Base-by-base conservation (phyloP, 164 flowering plant genomes). In the Sedum album region DNA sequence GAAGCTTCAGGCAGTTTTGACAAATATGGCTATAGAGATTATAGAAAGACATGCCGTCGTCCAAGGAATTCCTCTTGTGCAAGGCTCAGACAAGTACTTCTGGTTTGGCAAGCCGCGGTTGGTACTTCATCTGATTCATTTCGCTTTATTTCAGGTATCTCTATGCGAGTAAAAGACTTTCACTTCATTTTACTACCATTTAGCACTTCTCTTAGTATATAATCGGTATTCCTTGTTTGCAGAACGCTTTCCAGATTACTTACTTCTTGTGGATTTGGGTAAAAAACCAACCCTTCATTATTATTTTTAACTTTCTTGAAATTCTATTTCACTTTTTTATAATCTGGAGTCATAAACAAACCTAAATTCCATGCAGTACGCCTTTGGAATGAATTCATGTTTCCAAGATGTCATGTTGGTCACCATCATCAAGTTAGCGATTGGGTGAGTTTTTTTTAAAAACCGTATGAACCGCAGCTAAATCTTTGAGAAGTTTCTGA, bases 221-320 rank as follows among this genome's bases (percentile, higher is more conserved):
- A 38, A 62, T 9, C 11, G 26, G 21, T 31, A 38, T 20, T 76
- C 74, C 17, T 66, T 21, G n/a, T n/a, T 18, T 81, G 73, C 98
- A 95, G 99, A 95, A 95, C 67, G 96, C 99, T 9, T 92, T 95
- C 71, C 91, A 92, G 78, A 83, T 92, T 42, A 92, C 93, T 44
- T 85, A 89, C 74, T 90, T 92, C 86, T 70, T 92, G 11, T 95
- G 97, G 97, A 95, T 90, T 72, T 85, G 90, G 97, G 99, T 95
- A 87, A 81, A 5, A 30, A 69, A 33, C n/a, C 31, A 15, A 71
- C 65, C 38, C 36, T 7, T 17, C 21, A 13, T 44, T 44, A 17
- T 44, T 44, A 44, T 44, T 13, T 44, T 9, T 9, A 44, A 13
- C 15, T 11, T 11, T 44, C 48, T 44, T 44, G 48, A 44, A 44